A percentile compares a stretch with the other conserved stretches of the same genome.
phyloP scores from a whole-genome alignment of 495 filamentous ascomycete species.

The Pseudoneurospora amorphoporcata region DNA sequence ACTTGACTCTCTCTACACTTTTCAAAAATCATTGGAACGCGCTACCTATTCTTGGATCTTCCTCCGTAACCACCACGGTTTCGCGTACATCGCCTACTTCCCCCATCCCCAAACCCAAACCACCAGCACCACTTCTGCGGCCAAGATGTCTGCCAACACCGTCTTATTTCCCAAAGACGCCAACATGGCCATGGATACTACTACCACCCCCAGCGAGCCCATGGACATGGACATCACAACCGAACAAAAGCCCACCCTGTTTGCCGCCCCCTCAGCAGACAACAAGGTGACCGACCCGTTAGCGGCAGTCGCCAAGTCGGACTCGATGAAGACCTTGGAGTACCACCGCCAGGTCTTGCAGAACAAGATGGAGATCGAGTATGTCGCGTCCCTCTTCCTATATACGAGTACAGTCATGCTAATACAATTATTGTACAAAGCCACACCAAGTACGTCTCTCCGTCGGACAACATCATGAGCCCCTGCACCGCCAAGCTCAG shows the following conservation, averaged over 20 bases:
- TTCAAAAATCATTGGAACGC: neutral
- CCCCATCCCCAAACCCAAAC: neutral
- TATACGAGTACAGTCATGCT: neutral
- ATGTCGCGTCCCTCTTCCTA: neutral
- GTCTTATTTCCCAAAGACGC: constrained; percentile 48
- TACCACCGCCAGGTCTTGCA: constrained; percentile 71
- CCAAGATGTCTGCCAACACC: constrained; percentile 25
- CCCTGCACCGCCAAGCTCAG: constrained; percentile 87
- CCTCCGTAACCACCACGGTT: neutral
- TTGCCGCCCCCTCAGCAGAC: constrained; percentile 3
- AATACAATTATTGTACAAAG: constrained; percentile 5
- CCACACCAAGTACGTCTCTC: constrained; percentile 70
- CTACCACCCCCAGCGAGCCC: neutral
- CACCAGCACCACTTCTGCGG: neutral
- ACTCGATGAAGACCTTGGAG: constrained; percentile 54
- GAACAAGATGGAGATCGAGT: constrained; percentile 63
- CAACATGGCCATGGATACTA: constrained; percentile 36
- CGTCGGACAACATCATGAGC: constrained; percentile 85
- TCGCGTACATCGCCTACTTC: neutral
- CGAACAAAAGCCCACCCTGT: constrained; percentile 7
- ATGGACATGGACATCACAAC: constrained; percentile 10
- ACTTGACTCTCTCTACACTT: neutral
- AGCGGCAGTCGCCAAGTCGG: constrained; percentile 25
- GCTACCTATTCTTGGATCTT: neutral
- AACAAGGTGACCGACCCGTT: constrained; percentile 13